Percentiles rank a stretch among this genome's conserved stretches.
Conservation (phyloP, 2,329 filamentous ascomycete species). For the Fusarium sp. region DNA sequence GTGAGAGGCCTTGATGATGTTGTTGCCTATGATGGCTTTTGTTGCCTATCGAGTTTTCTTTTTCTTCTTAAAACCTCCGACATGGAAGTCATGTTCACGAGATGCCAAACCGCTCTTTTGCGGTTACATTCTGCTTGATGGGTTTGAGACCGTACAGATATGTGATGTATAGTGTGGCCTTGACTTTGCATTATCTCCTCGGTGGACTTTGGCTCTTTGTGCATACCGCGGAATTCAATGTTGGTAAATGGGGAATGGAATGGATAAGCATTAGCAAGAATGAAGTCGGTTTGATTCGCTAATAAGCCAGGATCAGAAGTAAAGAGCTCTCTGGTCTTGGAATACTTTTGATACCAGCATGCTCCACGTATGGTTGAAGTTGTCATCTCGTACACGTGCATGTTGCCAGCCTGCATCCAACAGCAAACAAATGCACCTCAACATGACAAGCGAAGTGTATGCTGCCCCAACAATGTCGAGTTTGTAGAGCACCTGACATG, state of each 20-base stretch:
- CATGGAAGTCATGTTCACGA: constrained; percentile 39
- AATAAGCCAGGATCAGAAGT: constrained; percentile 2
- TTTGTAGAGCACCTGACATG: constrained; percentile 1
- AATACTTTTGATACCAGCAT: not conserved
- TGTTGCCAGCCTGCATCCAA: not conserved
- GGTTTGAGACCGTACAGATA: constrained; percentile 37
- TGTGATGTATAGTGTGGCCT: constrained; percentile 33
- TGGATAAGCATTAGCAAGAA: constrained; percentile 27
- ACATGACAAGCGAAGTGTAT: not conserved
- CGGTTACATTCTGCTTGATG: constrained; percentile 38
- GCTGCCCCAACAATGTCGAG: not conserved
- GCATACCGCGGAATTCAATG: constrained; percentile 24
- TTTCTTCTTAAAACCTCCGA: constrained; percentile 28
- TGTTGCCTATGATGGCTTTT: constrained; percentile 45
- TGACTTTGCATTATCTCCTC: constrained; percentile 20
- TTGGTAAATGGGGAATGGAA: constrained; percentile 13
- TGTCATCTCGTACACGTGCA: not conserved
- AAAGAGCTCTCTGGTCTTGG: not conserved
- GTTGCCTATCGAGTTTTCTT: constrained; percentile 27
- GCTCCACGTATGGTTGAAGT: not conserved
- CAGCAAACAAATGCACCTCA: not conserved
- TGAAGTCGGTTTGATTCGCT: constrained; percentile 32
- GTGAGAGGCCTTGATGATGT: constrained; percentile 43
- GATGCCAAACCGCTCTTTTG: constrained; percentile 33
- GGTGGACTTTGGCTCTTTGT: constrained; percentile 24